Base-by-base conservation (phyloP, 208 protist species). In the Trypanosoma boissoni region DNA sequence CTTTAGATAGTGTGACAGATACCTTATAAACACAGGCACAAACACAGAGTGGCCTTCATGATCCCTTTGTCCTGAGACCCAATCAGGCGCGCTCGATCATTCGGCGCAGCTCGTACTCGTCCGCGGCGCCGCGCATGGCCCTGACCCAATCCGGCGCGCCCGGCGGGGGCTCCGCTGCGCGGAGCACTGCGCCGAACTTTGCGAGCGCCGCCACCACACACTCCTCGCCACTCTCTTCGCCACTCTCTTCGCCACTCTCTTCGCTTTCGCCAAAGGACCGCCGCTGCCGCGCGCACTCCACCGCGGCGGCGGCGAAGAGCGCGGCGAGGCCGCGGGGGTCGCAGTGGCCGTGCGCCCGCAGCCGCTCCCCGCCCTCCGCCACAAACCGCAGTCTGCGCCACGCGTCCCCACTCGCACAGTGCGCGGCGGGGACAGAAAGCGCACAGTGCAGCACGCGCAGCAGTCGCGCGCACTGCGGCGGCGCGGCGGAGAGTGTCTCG, bases 31-130 rank as follows among this genome's bases (percentile, higher is more conserved):
- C n/a, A n/a, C n/a, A n/a, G n/a, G n/a, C n/a, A n/a, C n/a, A n/a
- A n/a, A n/a, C n/a, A n/a, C n/a, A n/a, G n/a, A n/a, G n/a, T n/a
- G n/a, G n/a, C n/a, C n/a, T n/a, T n/a, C n/a, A n/a, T n/a, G n/a
- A n/a, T n/a, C n/a, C n/a, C n/a, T n/a, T n/a, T n/a, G n/a, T n/a
- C n/a, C n/a, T n/a, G n/a, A n/a, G n/a, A n/a, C n/a, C n/a, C n/a
- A n/a, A n/a, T n/a, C n/a, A n/a, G n/a, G n/a, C n/a, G n/a, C n/a
- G n/a, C n/a, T n/a, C n/a, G n/a, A 88, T 62, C 12, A 83, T 53
- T 26, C 60, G 64, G 23, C 71, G 56, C 28, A 78, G 58, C 32
- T 88, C 80, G 51, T 74, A 81, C 49, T 88, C 80, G 37, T 88
- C 76, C 20, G 58, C 59, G 10, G 73, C 72, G 0, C 49, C 53